Evolutionary conservation across 129 eudicot genomes (phyloP).

Genomic region (Scalesia atractyloides): DNA sequence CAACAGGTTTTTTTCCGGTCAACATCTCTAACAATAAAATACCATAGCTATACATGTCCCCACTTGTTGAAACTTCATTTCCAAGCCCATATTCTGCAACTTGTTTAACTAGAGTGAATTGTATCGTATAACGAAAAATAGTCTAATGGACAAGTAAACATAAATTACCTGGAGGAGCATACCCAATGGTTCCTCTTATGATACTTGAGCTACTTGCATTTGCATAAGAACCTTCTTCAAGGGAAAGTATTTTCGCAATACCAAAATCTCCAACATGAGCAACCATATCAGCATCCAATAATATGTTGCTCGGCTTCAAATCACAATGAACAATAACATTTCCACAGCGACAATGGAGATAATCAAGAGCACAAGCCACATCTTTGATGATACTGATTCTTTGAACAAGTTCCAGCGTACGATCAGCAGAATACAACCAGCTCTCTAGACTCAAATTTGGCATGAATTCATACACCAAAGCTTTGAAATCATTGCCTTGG

Average conservation of each 20-base stretch:
- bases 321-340: constrained; percentile 32
- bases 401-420: constrained; percentile 11
- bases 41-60: constrained; percentile 43
- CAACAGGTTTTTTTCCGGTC: constrained; percentile 32
- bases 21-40: constrained; percentile 36
- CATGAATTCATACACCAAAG: constrained; percentile 32
- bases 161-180: constrained; percentile 32
- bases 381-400: constrained; percentile 30
- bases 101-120: not conserved
- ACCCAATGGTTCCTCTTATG: constrained; percentile 26
- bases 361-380: constrained; percentile 37
- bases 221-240: constrained; percentile 14
- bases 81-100: constrained; percentile 42
- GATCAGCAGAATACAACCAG: constrained; percentile 27
- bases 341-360: constrained; percentile 31
- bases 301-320: constrained; percentile 34
- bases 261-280: constrained; percentile 49
- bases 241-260: constrained; percentile 29
- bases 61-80: constrained; percentile 29
- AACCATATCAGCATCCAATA: constrained; percentile 31
- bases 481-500: constrained; percentile 34
- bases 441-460: constrained; percentile 31
- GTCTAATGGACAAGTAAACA: not conserved
- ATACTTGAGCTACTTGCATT: constrained; percentile 18
- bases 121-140: not conserved